Conservation (phyloP, 2,329 filamentous ascomycete species). For the Alternaria panax region DNA sequence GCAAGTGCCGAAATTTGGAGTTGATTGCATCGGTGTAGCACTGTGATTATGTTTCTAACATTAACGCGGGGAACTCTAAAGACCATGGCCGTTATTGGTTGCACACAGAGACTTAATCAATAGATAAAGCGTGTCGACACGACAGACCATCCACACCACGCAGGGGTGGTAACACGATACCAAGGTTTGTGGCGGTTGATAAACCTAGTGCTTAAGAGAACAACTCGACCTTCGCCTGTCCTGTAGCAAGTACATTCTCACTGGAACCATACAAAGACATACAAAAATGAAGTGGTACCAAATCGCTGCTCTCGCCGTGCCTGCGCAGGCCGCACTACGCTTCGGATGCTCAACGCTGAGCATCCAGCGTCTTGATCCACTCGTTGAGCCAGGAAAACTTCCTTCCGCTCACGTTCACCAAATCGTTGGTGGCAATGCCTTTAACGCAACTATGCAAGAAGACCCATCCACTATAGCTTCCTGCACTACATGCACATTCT, state of each 20-base stretch:
- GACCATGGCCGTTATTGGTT: conserved; percentile 8
- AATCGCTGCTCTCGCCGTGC: conserved; percentile 21
- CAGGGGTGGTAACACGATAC: background rate
- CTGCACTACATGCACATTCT: conserved; percentile 30
- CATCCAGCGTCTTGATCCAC: conserved; percentile 38
- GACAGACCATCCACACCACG: conserved; percentile 5
- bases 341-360: conserved; percentile 35
- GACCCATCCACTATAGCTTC: conserved; percentile 13
- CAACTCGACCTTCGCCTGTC: background rate
- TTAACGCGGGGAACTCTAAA: background rate
- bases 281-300: conserved; percentile 29
- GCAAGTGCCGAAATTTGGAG: conserved; percentile 15
- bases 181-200: background rate
- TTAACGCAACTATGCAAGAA: conserved; percentile 28
- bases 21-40: conserved; percentile 2
- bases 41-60: background rate
- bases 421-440: conserved; percentile 34
- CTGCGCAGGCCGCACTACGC: conserved; percentile 31
- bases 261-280: background rate
- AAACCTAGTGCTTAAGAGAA: conserved; percentile 6
- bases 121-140: conserved; percentile 12
- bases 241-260: background rate
- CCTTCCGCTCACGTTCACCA: conserved; percentile 33
- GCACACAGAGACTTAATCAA: conserved; percentile 13
- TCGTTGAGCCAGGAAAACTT: conserved; percentile 30